Percentiles rank a stretch among this genome's conserved stretches.
Evolutionary conservation across 768 basidiomycete species (phyloP).

Genomic region (Agaricus subrufescens): DNA sequence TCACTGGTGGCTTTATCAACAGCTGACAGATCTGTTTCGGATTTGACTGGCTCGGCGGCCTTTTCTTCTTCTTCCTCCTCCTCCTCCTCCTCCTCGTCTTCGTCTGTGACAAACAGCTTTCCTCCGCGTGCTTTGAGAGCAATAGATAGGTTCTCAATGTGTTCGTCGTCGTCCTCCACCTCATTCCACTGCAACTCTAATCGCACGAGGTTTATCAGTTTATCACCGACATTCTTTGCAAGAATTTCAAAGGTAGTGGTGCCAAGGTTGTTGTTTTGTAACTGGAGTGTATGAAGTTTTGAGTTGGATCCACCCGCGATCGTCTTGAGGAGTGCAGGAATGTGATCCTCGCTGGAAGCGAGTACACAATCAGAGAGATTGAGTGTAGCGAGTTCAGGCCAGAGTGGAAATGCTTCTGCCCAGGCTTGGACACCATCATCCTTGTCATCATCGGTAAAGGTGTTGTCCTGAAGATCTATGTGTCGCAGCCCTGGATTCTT

Average conservation of each 20-base stretch:
- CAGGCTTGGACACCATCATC: conserved; percentile 46
- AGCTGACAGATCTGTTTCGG: conserved; percentile 17
- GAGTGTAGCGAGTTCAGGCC: conserved; percentile 72
- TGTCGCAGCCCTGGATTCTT: conserved; percentile 61
- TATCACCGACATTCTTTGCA: conserved; percentile 56
- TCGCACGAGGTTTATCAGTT: conserved; percentile 52
- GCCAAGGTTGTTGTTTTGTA: conserved; percentile 93
- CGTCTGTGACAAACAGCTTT: conserved; percentile 62
- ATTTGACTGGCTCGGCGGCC: conserved; percentile 24
- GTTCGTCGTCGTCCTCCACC: conserved; percentile 69
- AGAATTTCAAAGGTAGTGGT: conserved; percentile 61
- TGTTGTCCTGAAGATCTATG: conserved; percentile 93
- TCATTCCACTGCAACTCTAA: conserved; percentile 94
- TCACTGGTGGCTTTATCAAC: conserved; percentile 40
- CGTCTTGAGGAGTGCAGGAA: conserved; percentile 57
- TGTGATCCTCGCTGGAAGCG: conserved; percentile 65
- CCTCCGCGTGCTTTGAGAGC: conserved; percentile 64
- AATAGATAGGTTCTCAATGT: conserved; percentile 46
- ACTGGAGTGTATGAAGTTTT: conserved; percentile 67
- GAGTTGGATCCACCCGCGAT: conserved; percentile 69
- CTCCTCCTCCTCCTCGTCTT: conserved; percentile 79
- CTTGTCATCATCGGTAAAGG: conserved; percentile 63
- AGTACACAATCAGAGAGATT: conserved; percentile 93
- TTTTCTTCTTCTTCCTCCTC: conserved; percentile 49
- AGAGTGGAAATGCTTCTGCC: conserved; percentile 60